phyloP scores from a whole-genome alignment of 1,284 basidiomycete species.

The Athelia sp. region DNA sequence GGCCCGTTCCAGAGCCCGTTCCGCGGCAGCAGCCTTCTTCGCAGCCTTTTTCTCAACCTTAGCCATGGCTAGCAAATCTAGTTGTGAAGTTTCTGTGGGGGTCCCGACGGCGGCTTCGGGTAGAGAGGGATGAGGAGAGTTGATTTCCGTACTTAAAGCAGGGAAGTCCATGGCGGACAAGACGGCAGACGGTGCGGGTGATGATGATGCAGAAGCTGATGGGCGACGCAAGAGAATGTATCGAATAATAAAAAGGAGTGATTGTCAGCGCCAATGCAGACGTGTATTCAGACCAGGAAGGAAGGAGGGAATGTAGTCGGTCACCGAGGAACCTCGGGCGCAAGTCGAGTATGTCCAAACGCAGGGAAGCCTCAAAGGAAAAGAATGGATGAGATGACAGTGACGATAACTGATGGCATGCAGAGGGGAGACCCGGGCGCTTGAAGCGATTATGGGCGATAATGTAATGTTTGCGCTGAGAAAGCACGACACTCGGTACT shows the following conservation, averaged over 20 bases:
- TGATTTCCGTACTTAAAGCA: slow-evolving; percentile 35
- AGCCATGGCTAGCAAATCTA: slow-evolving; percentile 37
- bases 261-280: slow-evolving; percentile 1
- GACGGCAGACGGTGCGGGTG: neutral
- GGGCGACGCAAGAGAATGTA: neutral
- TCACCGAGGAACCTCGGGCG: slow-evolving; percentile 20
- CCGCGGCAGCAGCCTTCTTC: slow-evolving; percentile 58
- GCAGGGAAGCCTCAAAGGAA: slow-evolving; percentile 15
- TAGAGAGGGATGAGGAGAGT: slow-evolving; percentile 9
- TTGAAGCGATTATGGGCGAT: slow-evolving; percentile 51
- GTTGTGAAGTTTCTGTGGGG: slow-evolving; percentile 26
- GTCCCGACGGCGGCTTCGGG: slow-evolving; percentile 25
- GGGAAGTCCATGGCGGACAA: slow-evolving; percentile 60
- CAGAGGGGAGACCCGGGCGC: slow-evolving; percentile 23
- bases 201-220: neutral
- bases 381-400: slow-evolving; percentile 25
- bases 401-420: slow-evolving; percentile 15
- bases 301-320: slow-evolving; percentile 6
- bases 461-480: slow-evolving; percentile 72
- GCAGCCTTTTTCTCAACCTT: slow-evolving; percentile 53
- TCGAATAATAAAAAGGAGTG: neutral
- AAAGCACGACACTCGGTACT: slow-evolving; percentile 80
- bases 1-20: slow-evolving; percentile 55
- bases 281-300: neutral
- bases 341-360: slow-evolving; percentile 17